Conservation (phyloP, 805 yeast species). For the Starmerella roubikii region DNA sequence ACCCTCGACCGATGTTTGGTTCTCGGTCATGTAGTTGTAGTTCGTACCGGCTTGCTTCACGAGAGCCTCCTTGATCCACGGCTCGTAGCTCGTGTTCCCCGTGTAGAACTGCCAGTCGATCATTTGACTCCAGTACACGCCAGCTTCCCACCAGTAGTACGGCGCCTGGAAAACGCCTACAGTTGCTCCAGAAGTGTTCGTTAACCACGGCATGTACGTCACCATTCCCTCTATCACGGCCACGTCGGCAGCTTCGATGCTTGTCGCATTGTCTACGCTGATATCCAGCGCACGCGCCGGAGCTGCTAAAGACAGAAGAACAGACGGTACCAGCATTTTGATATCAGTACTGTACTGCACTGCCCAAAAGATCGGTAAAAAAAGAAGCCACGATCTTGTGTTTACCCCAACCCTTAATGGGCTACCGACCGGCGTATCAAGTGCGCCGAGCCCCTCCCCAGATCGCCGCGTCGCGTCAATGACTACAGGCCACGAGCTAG, state of each 20-base stretch:
- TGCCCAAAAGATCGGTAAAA: too few relatives aligned
- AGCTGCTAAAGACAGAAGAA: conserved; percentile 3
- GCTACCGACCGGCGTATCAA: too few relatives aligned
- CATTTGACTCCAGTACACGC: conserved; percentile 85
- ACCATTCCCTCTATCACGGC: conserved; percentile 47
- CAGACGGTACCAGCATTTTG: not conserved
- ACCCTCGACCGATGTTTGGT: conserved; percentile 87
- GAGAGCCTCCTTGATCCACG: conserved; percentile 46
- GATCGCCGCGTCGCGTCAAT: too few relatives aligned
- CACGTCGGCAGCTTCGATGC: conserved; percentile 39
- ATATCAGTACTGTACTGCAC: too few relatives aligned
- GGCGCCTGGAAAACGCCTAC: conserved; percentile 81
- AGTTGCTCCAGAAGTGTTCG: conserved; percentile 52
- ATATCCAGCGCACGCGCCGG: conserved; percentile 5
- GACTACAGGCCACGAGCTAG: too few relatives aligned
- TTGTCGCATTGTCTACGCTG: conserved; percentile 22
- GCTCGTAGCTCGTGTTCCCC: conserved; percentile 54
- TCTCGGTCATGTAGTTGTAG: conserved; percentile 70
- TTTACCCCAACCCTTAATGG: too few relatives aligned
- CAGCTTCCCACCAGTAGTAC: conserved; percentile 99
- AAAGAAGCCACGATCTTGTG: too few relatives aligned
- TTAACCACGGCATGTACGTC: conserved; percentile 47
- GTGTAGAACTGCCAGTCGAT: conserved; percentile 64
- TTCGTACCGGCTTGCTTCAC: conserved; percentile 60
- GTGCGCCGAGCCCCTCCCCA: too few relatives aligned